Base-by-base conservation (phyloP, 306 rosid species). In the Lupinus albus region DNA sequence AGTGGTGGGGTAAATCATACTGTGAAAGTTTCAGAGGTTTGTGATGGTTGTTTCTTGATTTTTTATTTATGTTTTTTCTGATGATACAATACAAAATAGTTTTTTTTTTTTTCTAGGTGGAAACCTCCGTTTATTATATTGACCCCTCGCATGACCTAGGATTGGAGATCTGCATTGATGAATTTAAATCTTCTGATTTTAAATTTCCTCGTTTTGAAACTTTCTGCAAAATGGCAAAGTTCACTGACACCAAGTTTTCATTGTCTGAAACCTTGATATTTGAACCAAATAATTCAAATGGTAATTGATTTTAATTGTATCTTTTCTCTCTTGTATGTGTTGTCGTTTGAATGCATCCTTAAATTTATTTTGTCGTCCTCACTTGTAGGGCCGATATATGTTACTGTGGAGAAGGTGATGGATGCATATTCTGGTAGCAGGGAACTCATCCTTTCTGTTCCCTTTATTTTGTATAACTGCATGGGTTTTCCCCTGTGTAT, bases 121-220 rank as follows among this genome's bases (percentile, higher is more conserved):
- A 76, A 79, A 84, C 89, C 73, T 77, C 79, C 71, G 81, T 92
- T 75, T 89, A 89, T 83, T 84, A 87, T 72, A 76, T 92, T 78
- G 98, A 92, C 76, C 91, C 98, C 69, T 92, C 89, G 7, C 98
- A 92, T 84, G 95, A 92, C 57, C 86, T 92, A 3, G 87, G 77
- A 61, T 56, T 92, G 74, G 87, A 87, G 81, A 80, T 92, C 75
- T 75, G 62, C 78, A 75, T 92, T 71, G 82, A 77, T 62, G 95
- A 95, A 73, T 89, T 78, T 63, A 86, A 82, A 66, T 76, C 82
- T 48, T 71, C 86, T 30, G 70, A 70, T 75, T 68, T 89, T 81
- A 90, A 83, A 71, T 89, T 92, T 72, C 91, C 95, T 12, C 95
- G 95, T 45, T 61, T 86, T 28, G 98, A 92, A 70, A 79, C 82